Base-by-base conservation (phyloP, 2,329 filamentous ascomycete species). In the Colletotrichum acutatum region DNA sequence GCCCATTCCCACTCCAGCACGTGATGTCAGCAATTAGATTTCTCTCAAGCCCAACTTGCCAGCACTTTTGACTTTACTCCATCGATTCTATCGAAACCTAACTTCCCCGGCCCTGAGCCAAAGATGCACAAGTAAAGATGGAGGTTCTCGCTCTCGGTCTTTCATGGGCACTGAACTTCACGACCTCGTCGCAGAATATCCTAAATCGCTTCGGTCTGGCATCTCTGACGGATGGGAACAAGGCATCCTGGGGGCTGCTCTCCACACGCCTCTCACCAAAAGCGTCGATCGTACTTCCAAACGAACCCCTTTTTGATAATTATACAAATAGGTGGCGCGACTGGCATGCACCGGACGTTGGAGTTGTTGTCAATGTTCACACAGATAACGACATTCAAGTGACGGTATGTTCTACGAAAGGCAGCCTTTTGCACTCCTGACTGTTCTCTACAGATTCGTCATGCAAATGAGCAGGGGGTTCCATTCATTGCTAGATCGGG, bases 401-500 rank as follows among this genome's bases (percentile, higher is more conserved):
- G 2, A 68, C 67, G 5, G 72, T 74, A 30, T 16, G 72, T 32
- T 19, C 1, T 28, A 4, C 19, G 5, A 8, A 11, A 19, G 11
- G 54, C 4, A 19, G 16, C 32, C 28, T 30, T 24, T 0, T 26
- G 11, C 11, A 12, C 4, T 12, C 4, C 7, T 67, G 1, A 24
- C 24, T 1, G n/a, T 54, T n/a, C 1, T 60, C 34, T 42, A 3
- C 19, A 68, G 69, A 56, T 68, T 11, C 66, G 59, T 5, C 67
- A 61, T n/a, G 70, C 69, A 5, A 65, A 67, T 28, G 34, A 58
- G 19, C 64, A 67, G 22, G 64, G 22, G 1, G 4, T 66, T 16
- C 66, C 70, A 11, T 66, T 75, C 16, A 42, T 75, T 9, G 60
- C 72, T 1, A 71, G 74, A 28, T 74, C 69, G 9, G 74, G 75